Evolutionary conservation across 371 early-diverging fungal species (phyloP).

Genomic region (Amoeboaphelidium protococcarum): DNA sequence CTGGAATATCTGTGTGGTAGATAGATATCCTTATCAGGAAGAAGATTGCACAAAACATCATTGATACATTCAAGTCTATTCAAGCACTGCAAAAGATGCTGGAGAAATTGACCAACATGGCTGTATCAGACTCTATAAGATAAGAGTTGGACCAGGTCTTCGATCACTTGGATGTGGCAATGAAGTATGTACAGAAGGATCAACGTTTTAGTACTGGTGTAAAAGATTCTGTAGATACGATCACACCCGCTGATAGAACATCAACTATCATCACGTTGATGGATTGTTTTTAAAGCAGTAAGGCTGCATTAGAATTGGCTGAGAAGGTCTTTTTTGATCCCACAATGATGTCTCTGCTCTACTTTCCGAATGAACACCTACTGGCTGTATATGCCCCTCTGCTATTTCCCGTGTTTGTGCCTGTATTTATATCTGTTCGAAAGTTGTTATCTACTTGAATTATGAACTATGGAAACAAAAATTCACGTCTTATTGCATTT

Average conservation of each 20-base stretch:
- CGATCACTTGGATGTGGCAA: neutral
- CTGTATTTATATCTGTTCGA: slow-evolving; percentile 4
- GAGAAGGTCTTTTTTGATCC: slow-evolving; percentile 86
- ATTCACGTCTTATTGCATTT: too few relatives aligned
- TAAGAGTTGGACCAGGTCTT: slow-evolving; percentile 10
- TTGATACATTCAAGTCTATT: too few relatives aligned
- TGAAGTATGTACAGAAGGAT: neutral
- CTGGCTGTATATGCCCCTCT: slow-evolving; percentile 89
- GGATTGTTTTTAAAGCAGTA: slow-evolving; percentile 24
- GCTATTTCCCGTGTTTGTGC: slow-evolving; percentile 63
- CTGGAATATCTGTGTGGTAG: too few relatives aligned
- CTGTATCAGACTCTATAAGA: slow-evolving; percentile 9
- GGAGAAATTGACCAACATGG: slow-evolving; percentile 29
- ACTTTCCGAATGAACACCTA: slow-evolving; percentile 90
- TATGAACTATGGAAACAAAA: too few relatives aligned
- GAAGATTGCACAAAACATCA: too few relatives aligned
- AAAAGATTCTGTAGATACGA: slow-evolving; percentile 6
- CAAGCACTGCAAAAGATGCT: too few relatives aligned
- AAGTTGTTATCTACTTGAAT: too few relatives aligned
- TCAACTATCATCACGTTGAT: slow-evolving; percentile 6
- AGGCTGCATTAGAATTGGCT: slow-evolving; percentile 34
- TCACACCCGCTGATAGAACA: slow-evolving; percentile 3
- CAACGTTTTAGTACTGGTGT: slow-evolving; percentile 1
- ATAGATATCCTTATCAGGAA: too few relatives aligned
- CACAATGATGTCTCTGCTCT: slow-evolving; percentile 80